These are phyloP conservation scores for Exophiala bonariae DNA, from an alignment of 2,329 filamentous ascomycete species.

Conservation along the genomic window DNA sequence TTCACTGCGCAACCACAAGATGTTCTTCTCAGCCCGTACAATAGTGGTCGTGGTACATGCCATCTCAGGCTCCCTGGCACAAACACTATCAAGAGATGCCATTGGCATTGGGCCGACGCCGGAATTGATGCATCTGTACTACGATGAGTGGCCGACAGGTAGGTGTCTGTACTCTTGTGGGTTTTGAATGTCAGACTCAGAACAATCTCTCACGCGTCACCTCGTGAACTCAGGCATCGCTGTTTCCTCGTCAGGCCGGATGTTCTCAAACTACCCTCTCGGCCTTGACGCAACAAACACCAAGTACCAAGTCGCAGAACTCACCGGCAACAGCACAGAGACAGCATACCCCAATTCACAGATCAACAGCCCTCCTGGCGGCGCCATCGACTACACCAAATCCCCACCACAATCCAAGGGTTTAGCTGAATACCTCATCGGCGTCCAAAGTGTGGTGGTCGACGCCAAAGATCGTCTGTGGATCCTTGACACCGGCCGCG, in stretches of 20 bases:
- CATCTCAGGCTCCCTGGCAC: no score
- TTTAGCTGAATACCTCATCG: constrained; percentile 51
- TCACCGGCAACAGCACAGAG: constrained; percentile 45
- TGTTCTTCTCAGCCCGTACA: no score
- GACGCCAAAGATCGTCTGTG: constrained; percentile 52
- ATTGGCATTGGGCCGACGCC: constrained; percentile 43
- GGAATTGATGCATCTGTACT: constrained; percentile 52
- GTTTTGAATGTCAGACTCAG: no score
- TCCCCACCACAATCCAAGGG: constrained; percentile 46
- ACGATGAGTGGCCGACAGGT: constrained; percentile 51
- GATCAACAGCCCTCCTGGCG: constrained; percentile 51
- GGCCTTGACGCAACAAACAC: constrained; percentile 51
- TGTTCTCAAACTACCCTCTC: constrained; percentile 54
- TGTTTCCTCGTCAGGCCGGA: constrained; percentile 51
- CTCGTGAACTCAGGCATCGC: constrained; percentile 45
- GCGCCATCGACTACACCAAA: constrained; percentile 53
- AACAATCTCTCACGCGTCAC: not conserved
- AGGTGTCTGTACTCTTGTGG: no score
- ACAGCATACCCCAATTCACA: constrained; percentile 42
- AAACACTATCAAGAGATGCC: no score
- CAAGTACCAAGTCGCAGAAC: constrained; percentile 52
- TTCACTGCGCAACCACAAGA: no score
- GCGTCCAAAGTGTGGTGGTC: constrained; percentile 54
- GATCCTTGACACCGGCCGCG: constrained; percentile 56
- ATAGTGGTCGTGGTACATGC: no score